Evolutionary conservation across 192 early-diverging fungal species (phyloP), one percentile per base, ranked within the genome.

Genomic region (Spizellomyces punctatus): DNA sequence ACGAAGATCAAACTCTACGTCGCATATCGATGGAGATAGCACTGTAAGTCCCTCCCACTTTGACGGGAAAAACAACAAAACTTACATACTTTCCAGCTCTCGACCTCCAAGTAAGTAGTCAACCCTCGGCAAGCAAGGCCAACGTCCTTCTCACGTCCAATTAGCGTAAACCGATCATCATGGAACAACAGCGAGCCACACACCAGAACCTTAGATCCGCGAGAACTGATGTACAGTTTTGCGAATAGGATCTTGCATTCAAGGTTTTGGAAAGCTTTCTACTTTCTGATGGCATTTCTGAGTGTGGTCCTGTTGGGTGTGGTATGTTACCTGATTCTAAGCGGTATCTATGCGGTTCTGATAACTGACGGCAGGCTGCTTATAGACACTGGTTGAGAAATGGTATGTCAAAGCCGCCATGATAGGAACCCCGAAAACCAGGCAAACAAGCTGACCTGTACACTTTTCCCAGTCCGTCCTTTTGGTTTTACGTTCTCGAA

Each of bases 241-340:
- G 68, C 68, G 8, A 70, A 70, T 36, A 56, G 68, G 22, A 45
- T 70, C 6, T 46, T 70, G n/a, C 68, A 70, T 62, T 70, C 68
- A 17, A 8, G 8, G 4, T 70, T 62, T 57, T 70, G 59, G 58
- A 70, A 70, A 61, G 57, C 5, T 6, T 70, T 70, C 22, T 70
- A 70, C 27, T 17, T 70, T 44, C 4, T 14, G 27, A 70, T 70
- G 68, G n/a, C 48, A 2, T 16, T 61, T 41, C 14, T 49, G 22
- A 62, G 58, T 46, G 1, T 46, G 12, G 47, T 48, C 14, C 61
- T 52, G n/a, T 46, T 70, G n/a, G 59, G 27, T 46, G 44, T 27
- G 43, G 48, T 47, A 7, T 59, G 27, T 62, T 46, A 5, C 59
- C 17, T 27, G 14, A 61, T 36, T 36, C 27, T 36, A 36, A 0